These are phyloP conservation scores for Apiospora saccharicola DNA, from an alignment of 2,329 filamentous ascomycete species.

Conservation along the genomic window DNA sequence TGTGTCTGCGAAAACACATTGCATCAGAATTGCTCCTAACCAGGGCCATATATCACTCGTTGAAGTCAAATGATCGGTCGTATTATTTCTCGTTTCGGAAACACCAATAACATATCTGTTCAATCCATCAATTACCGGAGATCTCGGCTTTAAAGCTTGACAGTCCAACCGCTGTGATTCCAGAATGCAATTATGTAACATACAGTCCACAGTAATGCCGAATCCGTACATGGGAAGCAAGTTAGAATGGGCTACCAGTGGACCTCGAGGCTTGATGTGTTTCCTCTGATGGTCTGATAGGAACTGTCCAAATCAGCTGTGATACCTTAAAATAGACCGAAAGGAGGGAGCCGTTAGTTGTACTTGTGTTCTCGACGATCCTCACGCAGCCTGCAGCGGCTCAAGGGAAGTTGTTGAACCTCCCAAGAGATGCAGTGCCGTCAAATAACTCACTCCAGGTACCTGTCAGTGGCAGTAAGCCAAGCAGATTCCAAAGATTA, in stretches of 20 bases:
- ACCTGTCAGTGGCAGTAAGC: background rate
- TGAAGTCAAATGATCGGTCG: background rate
- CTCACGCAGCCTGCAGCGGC: background rate
- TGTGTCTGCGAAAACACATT: background rate
- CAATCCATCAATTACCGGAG: conserved; percentile 1
- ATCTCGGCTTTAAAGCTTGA: conserved; percentile 12
- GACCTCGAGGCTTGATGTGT: conserved; percentile 7
- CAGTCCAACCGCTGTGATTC: conserved; percentile 2
- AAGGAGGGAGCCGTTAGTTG: background rate
- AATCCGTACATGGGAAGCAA: conserved; percentile 7
- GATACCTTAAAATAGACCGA: background rate
- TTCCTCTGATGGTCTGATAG: conserved; percentile 17
- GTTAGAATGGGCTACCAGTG: conserved; percentile 9
- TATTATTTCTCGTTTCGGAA: background rate
- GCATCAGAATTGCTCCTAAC: background rate
- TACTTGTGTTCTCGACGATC: background rate
- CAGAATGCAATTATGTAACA: conserved; percentile 9
- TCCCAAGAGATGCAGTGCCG: background rate
- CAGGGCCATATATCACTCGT: background rate
- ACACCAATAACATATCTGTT: conserved; percentile 2
- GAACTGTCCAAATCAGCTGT: conserved; percentile 10
- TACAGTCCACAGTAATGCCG: background rate
- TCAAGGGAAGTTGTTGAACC: conserved; percentile 7
- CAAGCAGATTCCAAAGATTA: conserved; percentile 18
- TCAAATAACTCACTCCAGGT: background rate